A percentile compares a stretch with the other conserved stretches of the same genome.
Evolutionary conservation across 2,329 filamentous ascomycete genomes (phyloP).

Genomic region (Sphaerostilbella broomeana): DNA sequence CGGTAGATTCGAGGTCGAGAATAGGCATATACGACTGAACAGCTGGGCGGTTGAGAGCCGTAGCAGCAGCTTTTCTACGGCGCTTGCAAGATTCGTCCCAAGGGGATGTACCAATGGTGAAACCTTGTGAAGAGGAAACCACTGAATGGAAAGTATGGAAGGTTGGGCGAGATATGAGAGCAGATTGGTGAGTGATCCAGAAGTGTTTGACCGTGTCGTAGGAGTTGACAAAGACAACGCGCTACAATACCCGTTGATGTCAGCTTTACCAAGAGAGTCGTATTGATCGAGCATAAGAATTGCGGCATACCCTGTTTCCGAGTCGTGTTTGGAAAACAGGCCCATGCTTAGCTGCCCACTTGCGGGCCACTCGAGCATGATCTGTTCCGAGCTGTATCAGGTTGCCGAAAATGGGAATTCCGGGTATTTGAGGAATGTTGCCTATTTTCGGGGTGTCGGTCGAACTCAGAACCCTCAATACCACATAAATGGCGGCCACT

Average conservation of each 20-base stretch:
- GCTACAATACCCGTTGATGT: conserved; percentile 27
- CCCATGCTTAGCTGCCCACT: conserved; percentile 55
- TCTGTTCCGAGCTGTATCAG: conserved; percentile 52
- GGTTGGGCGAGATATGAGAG: conserved; percentile 69
- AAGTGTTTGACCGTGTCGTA: conserved; percentile 68
- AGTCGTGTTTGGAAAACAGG: conserved; percentile 61
- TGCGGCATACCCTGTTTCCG: conserved; percentile 52
- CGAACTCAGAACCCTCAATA: conserved; percentile 30
- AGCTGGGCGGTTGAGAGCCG: conserved; percentile 68
- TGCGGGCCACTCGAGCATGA: conserved; percentile 47
- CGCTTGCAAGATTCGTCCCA: conserved; percentile 78
- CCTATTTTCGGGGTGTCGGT: conserved; percentile 57
- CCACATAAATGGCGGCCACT: conserved; percentile 16
- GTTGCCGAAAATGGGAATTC: conserved; percentile 57
- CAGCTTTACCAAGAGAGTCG: not conserved
- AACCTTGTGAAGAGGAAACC: conserved; percentile 68
- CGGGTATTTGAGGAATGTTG: conserved; percentile 54
- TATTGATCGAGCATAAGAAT: not conserved
- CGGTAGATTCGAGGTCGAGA: conserved; percentile 67
- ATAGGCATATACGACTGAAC: conserved; percentile 77
- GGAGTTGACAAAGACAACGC: conserved; percentile 71
- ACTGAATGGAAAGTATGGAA: conserved; percentile 79
- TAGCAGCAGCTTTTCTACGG: conserved; percentile 70
- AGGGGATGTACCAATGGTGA: conserved; percentile 77
- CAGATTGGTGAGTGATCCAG: conserved; percentile 73